Evolutionary conservation across 2,329 filamentous ascomycete genomes (phyloP).

Genomic region (Diplodia seriata): DNA sequence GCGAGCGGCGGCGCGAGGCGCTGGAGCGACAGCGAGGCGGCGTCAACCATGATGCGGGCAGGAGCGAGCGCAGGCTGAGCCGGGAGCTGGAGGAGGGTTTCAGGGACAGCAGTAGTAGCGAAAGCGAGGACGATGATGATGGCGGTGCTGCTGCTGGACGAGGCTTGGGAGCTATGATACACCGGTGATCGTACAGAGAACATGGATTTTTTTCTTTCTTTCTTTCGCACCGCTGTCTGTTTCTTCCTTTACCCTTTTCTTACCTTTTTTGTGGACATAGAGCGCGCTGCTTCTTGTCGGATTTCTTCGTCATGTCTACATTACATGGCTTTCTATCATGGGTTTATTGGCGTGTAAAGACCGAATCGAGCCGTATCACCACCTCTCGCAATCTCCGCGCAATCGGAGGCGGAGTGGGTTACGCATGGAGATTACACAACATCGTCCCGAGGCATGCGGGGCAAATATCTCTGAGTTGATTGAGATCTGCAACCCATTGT

Average conservation of each 20-base stretch:
- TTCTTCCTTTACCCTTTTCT: neutral
- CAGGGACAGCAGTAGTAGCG: conserved; percentile 74
- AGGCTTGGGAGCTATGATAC: conserved; percentile 10
- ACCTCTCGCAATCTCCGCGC: neutral
- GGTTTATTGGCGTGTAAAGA: neutral
- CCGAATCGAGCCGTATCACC: neutral
- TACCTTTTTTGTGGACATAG: neutral
- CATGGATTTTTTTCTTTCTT: neutral
- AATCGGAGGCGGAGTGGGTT: neutral
- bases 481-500: neutral
- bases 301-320: neutral
- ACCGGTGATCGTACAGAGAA: conserved; percentile 6
- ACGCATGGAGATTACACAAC: neutral
- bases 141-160: conserved; percentile 33
- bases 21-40: conserved; percentile 45
- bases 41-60: conserved; percentile 43
- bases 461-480: neutral
- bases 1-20: conserved; percentile 45
- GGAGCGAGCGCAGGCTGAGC: conserved; percentile 70
- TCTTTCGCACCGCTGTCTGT: neutral
- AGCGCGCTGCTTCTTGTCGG: neutral
- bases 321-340: neutral
- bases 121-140: conserved; percentile 44
- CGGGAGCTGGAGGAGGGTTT: conserved; percentile 80
- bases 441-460: neutral